Evolutionary conservation across 352 stramenopile genomes (phyloP).

Genomic region (Globisporangium irregulare): DNA sequence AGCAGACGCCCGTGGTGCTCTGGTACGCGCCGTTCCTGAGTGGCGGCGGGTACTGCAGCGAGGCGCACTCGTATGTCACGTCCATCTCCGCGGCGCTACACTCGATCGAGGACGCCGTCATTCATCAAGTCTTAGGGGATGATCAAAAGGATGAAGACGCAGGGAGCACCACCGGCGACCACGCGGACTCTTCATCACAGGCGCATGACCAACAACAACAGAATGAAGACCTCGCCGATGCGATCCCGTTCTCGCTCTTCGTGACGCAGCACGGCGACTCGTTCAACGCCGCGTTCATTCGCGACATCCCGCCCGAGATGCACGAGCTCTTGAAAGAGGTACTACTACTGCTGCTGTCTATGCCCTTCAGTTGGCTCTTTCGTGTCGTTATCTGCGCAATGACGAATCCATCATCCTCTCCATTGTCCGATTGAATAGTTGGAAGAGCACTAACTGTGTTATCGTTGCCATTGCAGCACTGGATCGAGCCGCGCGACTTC

Average conservation of each 20-base stretch:
- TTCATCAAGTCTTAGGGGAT: neutral
- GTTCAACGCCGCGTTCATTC: slow-evolving; percentile 63
- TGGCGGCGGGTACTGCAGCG: slow-evolving; percentile 90
- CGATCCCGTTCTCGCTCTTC: slow-evolving; percentile 45
- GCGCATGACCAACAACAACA: neutral
- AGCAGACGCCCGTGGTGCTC: slow-evolving; percentile 42
- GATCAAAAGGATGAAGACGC: neutral
- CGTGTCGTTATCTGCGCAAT: neutral
- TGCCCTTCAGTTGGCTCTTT: neutral
- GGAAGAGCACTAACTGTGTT: slow-evolving; percentile 7
- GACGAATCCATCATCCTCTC: neutral
- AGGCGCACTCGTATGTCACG: slow-evolving; percentile 86
- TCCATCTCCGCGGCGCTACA: slow-evolving; percentile 45
- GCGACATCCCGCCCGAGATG: slow-evolving; percentile 50
- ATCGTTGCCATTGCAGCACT: slow-evolving; percentile 34
- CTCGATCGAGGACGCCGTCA: neutral
- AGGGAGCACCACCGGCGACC: neutral
- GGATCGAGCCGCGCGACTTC: slow-evolving; percentile 73
- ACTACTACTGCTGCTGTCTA: neutral
- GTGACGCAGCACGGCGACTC: slow-evolving; percentile 72
- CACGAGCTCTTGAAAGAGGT: slow-evolving; percentile 40
- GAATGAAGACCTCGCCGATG: neutral
- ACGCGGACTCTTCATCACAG: neutral
- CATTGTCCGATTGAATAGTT: slow-evolving; percentile 2
- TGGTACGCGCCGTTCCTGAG: slow-evolving; percentile 92